Percentiles rank a stretch among this genome's conserved stretches.
phyloP scores from a whole-genome alignment of 345 rosid species.

The Barbarea vulgaris region DNA sequence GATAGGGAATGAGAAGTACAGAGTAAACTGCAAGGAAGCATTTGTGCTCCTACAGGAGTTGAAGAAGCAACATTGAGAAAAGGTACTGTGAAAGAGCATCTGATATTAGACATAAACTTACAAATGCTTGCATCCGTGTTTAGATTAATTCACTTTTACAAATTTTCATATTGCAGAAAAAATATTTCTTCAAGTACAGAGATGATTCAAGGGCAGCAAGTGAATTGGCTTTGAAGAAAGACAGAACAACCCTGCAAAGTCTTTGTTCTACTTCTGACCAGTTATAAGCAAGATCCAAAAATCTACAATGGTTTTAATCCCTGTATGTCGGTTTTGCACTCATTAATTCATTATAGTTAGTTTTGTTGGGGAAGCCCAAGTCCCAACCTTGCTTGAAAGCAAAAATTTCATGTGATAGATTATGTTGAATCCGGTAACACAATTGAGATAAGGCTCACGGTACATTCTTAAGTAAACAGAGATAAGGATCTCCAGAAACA shows the following conservation, averaged over 20 bases:
- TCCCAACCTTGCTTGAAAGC: too few relatives aligned
- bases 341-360: too few relatives aligned
- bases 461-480: too few relatives aligned
- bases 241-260: constrained; percentile 56
- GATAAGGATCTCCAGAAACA: too few relatives aligned
- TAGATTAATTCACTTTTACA: constrained; percentile 7
- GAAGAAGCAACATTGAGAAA: constrained; percentile 59
- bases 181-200: constrained; percentile 58
- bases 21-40: constrained; percentile 55
- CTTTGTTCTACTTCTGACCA: constrained; percentile 69
- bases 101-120: constrained; percentile 17
- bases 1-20: constrained; percentile 50
- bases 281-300: constrained; percentile 45
- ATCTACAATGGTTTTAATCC: constrained; percentile 2
- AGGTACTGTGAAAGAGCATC: constrained; percentile 51
- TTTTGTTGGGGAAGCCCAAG: too few relatives aligned
- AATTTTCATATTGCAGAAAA: constrained; percentile 51
- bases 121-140: constrained; percentile 3
- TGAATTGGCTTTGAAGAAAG: constrained; percentile 60
- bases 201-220: constrained; percentile 59
- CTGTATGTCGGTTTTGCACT: constrained; percentile 27
- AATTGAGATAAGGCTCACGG: too few relatives aligned
- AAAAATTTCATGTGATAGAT: too few relatives aligned
- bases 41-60: constrained; percentile 56
- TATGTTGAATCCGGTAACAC: too few relatives aligned